Evolutionary conservation across 305 asterid genomes (phyloP), one percentile per base, ranked within the genome.

Genomic region (Caryopteris hybrid): DNA sequence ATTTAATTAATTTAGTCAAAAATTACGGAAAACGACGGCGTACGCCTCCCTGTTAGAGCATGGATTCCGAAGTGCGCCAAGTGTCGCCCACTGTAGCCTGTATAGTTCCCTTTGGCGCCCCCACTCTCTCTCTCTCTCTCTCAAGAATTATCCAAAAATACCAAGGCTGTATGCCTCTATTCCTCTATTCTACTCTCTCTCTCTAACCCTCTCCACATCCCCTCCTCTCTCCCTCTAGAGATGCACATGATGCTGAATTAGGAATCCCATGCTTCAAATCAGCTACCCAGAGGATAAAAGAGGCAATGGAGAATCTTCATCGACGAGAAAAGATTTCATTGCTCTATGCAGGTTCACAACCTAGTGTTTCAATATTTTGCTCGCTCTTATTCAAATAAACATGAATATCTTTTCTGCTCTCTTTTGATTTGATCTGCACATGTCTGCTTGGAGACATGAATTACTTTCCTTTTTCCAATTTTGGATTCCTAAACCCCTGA

Each of bases 111-210:
- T 48, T 53, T 70, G 62, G 36, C 56, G 42, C 61, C 18, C 74
- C 47, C 68, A 25, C 61, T 22, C 57, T 6, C 25, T 36, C 41
- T 36, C 12, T 18, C 5, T 63, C 70, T 63, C 71, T 54, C 66
- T 39, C 66, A 65, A 65, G 76, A 70, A 76, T 70, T 65, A 76
- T 70, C 80, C 76, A 18, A 47, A 25, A 56, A 62, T 69, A 34
- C 66, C 71, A 60, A 42, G 20, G 52, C 65, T 43, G 46, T 53
- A 34, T 57, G 22, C 61, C 22, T 16, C 23, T 48, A 17, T 47
- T 21, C 56, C 17, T 8, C 39, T n/a, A n/a, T n/a, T n/a, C n/a
- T n/a, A n/a, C 75, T 70, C 77, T 66, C 74, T 71, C 77, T 6
- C 8, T 36, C 41, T 66, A 16, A n/a, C n/a, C n/a, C n/a, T n/a